Evolutionary conservation across 176 grass and related monocot genomes (phyloP), one percentile per base, ranked within the genome.

Genomic region (Aegilops umbellulata): DNA sequence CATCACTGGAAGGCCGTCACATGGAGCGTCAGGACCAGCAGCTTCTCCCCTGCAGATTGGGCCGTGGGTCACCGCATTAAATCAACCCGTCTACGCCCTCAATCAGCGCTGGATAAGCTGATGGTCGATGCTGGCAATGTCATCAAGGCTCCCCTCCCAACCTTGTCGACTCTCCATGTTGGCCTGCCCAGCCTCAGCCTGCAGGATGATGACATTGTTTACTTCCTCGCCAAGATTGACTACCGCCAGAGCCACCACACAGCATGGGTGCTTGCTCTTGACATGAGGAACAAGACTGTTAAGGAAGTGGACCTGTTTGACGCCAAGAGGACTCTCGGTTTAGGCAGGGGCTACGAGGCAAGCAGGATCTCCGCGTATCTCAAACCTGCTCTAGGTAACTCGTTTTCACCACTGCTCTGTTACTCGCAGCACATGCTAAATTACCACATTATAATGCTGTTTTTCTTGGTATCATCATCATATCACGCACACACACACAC

Each of bases 181-280:
- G 39, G 26, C 35, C n/a, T 65, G n/a, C 78, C 78, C 35, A 29
- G 1, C 15, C 60, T 80, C n/a, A 80, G 78, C 78, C 39, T 80
- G 60, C 23, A 10, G 6, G 24, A 80, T 19, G 31, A 63, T 29
- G 24, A 4, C 22, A 38, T 61, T 38, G 76, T 78, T 61, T 61
- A 78, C 76, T 24, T 78, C 22, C 55, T 78, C 24, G 23, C 58
- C 36, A 80, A 65, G 60, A 24, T 79, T 24, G 30, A 55, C 17
- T 16, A 3, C 78, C 8, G 7, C 3, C 22, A 10, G 22, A 62
- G 10, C 24, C 39, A 26, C 8, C n/a, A 17, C 39, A 14, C 38
- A 26, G 78, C 60, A 44, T 65, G 36, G 34, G 60, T 80, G 60
- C n/a, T 80, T 64, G 36, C 78, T 65, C 8, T 80, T 65, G 60